Conservation (phyloP, 345 rosid species). For the Moricandia arvensis region DNA sequence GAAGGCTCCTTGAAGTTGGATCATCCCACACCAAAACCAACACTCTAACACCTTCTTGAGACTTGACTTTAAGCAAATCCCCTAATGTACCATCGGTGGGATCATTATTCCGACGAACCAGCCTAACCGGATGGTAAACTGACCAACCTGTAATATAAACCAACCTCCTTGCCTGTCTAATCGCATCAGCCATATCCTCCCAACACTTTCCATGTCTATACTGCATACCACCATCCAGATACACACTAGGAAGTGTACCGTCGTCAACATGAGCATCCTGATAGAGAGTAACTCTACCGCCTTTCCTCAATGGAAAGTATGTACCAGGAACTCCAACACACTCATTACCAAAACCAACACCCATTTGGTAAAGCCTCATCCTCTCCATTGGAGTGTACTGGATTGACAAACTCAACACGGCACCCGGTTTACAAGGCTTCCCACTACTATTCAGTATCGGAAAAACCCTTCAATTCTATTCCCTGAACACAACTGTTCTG, state of each 20-base stretch:
- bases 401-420: conserved; percentile 67
- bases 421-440: conserved; percentile 70
- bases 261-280: conserved; percentile 91
- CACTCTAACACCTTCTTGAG: conserved; percentile 94
- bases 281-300: conserved; percentile 78
- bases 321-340: conserved; percentile 74
- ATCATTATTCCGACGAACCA: conserved; percentile 55
- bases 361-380: conserved; percentile 49
- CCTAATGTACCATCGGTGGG: conserved; percentile 50
- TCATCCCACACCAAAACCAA: conserved; percentile 96
- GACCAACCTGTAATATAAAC: conserved; percentile 94
- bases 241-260: conserved; percentile 51
- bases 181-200: conserved; percentile 72
- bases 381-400: conserved; percentile 60
- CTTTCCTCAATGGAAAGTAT: conserved; percentile 81
- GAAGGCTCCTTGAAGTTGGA: conserved; percentile 77
- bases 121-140: conserved; percentile 59
- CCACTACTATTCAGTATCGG: conserved; percentile 55
- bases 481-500: conserved; percentile 50
- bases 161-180: conserved; percentile 74
- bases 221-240: conserved; percentile 52
- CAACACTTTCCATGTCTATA: conserved; percentile 68
- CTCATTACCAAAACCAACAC: conserved; percentile 56
- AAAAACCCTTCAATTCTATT: conserved; percentile 61
- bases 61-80: conserved; percentile 76